Percentiles rank a stretch among this genome's conserved stretches.
phyloP scores from a whole-genome alignment of 768 basidiomycete species.

The Auricularia auricula-judae region DNA sequence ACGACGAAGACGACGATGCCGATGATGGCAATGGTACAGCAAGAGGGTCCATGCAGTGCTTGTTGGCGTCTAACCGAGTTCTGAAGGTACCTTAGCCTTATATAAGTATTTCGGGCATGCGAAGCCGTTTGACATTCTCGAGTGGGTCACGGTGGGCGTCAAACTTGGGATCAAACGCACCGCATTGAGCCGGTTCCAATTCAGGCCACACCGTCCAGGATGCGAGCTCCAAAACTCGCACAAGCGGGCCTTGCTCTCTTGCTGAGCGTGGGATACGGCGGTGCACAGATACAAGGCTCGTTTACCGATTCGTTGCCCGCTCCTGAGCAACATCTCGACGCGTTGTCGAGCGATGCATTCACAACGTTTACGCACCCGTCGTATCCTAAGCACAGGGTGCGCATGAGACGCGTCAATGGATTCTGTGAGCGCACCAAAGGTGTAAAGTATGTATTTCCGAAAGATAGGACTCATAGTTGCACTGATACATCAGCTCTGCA shows the following conservation, averaged over 20 bases:
- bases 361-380: neutral
- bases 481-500: slow-evolving; percentile 10
- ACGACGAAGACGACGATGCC: no score
- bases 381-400: neutral
- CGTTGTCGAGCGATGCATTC: neutral
- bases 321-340: neutral
- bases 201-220: no score
- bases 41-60: no score
- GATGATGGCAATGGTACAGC: no score
- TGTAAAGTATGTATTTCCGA: neutral
- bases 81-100: no score
- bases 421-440: neutral
- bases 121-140: no score
- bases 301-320: neutral
- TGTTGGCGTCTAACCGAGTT: no score
- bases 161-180: no score
- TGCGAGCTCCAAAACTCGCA: no score
- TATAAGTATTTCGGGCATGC: no score
- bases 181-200: no score
- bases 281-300: neutral
- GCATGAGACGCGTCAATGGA: neutral
- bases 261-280: neutral
- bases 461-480: neutral
- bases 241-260: neutral
- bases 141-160: no score